A percentile compares a stretch with the other conserved stretches of the same genome.
Evolutionary conservation across 75 land plant genomes (phyloP).

Genomic region (Sequoia sempervirens): DNA sequence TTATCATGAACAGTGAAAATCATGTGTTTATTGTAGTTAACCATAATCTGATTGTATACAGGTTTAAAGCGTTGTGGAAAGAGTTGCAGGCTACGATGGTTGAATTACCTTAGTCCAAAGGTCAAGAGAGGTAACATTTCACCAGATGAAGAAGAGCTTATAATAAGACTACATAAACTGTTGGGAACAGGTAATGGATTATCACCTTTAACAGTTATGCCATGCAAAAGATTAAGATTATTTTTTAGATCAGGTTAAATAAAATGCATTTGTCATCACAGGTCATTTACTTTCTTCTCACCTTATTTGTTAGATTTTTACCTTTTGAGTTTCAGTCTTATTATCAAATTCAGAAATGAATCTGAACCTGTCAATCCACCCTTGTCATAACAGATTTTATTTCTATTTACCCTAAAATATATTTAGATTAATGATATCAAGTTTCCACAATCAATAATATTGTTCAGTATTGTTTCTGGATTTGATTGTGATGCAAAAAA

Average conservation of each 20-base stretch:
- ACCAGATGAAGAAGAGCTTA: constrained; percentile 21
- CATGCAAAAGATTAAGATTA: background rate
- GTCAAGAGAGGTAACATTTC: constrained; percentile 20
- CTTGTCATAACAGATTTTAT: background rate
- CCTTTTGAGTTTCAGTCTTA: too few relatives aligned
- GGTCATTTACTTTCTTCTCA: background rate
- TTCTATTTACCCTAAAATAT: background rate
- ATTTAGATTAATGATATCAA: too few relatives aligned
- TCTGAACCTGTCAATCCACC: too few relatives aligned
- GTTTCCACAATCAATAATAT: too few relatives aligned
- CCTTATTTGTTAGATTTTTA: too few relatives aligned
- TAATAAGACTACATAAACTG: constrained; percentile 25
- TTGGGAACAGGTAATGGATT: constrained; percentile 17
- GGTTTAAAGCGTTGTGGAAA: constrained; percentile 24
- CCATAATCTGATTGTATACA: background rate
- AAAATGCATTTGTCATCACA: background rate
- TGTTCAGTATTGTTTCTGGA: too few relatives aligned
- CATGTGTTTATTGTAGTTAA: background rate
- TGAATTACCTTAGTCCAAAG: constrained; percentile 22
- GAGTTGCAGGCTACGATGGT: constrained; percentile 28
- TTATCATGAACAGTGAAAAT: too few relatives aligned
- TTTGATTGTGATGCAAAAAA: too few relatives aligned
- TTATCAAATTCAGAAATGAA: too few relatives aligned
- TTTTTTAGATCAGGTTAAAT: background rate
- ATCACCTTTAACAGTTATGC: background rate